Conservation (phyloP, 148 eudicot genomes). For the Silene uniflora region DNA sequence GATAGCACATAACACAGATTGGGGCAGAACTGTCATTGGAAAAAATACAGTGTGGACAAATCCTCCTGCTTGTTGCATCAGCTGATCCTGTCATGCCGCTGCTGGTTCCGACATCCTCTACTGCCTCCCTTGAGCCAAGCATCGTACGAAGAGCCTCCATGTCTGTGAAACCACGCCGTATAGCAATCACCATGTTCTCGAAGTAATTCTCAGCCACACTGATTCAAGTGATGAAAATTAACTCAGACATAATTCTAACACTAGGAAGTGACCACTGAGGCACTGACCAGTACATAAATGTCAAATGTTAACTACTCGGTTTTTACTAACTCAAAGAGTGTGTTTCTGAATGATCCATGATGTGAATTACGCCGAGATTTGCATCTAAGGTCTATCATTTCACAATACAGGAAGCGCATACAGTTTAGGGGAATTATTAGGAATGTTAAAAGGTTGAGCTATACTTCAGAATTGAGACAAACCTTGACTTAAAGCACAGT, state of each 20-base stretch:
- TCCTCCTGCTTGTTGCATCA: not conserved
- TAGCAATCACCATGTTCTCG: constrained; percentile 15
- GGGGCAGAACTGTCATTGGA: not conserved
- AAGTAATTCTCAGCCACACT: constrained; percentile 23
- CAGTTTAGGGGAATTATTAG: too few relatives aligned
- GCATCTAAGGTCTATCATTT: too few relatives aligned
- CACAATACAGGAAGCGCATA: too few relatives aligned
- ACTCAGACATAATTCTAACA: too few relatives aligned
- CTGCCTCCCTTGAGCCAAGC: not conserved
- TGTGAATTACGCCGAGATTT: too few relatives aligned
- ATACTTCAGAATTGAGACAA: not conserved
- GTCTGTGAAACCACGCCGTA: not conserved
- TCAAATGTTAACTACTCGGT: too few relatives aligned
- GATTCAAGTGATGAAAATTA: not conserved
- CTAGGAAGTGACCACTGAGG: too few relatives aligned
- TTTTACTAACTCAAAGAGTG: too few relatives aligned
- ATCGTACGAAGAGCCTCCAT: not conserved
- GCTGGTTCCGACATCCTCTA: not conserved
- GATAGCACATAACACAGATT: constrained; percentile 20
- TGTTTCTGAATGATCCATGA: too few relatives aligned
- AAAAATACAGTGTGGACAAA: constrained; percentile 17
- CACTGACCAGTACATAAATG: too few relatives aligned
- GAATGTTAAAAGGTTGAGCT: too few relatives aligned
- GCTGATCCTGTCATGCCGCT: not conserved
- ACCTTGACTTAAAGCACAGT: constrained; percentile 14